A percentile compares a stretch with the other conserved stretches of the same genome.
Conservation (phyloP, 2,329 filamentous ascomycete species). For the Claviceps purpurea region DNA sequence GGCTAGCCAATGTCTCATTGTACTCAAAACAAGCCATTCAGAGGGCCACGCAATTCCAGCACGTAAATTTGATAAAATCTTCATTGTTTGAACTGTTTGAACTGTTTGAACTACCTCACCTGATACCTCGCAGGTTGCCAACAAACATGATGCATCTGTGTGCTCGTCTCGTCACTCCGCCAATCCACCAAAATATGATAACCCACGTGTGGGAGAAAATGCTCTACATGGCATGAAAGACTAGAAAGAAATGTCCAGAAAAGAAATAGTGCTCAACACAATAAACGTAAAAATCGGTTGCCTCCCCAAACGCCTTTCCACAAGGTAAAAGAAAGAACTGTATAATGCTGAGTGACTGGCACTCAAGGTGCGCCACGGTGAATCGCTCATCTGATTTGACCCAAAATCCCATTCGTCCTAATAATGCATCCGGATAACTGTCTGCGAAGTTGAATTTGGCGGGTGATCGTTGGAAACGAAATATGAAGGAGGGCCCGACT, state of each 20-base stretch:
- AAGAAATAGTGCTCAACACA: conserved; percentile 1
- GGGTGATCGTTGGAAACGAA: background rate
- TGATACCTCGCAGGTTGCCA: background rate
- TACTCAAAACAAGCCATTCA: no score
- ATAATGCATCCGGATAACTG: background rate
- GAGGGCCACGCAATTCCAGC: no score
- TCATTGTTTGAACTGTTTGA: background rate
- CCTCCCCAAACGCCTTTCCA: conserved; percentile 4
- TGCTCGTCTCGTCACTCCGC: background rate
- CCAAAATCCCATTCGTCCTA: background rate
- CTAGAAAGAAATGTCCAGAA: background rate
- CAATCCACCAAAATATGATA: background rate
- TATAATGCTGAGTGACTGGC: background rate
- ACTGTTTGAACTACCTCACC: background rate
- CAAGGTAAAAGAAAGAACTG: background rate
- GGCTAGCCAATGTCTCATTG: no score
- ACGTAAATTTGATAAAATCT: background rate
- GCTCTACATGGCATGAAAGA: background rate
- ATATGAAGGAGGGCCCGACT: background rate
- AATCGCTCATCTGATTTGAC: background rate
- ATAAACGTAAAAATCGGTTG: background rate
- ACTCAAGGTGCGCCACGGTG: conserved; percentile 1
- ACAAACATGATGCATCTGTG: background rate
- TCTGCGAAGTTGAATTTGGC: background rate
- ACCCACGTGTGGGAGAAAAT: background rate